Evolutionary conservation across 2,329 filamentous ascomycete species (phyloP).

Genomic region (Blastomyces parvus): DNA sequence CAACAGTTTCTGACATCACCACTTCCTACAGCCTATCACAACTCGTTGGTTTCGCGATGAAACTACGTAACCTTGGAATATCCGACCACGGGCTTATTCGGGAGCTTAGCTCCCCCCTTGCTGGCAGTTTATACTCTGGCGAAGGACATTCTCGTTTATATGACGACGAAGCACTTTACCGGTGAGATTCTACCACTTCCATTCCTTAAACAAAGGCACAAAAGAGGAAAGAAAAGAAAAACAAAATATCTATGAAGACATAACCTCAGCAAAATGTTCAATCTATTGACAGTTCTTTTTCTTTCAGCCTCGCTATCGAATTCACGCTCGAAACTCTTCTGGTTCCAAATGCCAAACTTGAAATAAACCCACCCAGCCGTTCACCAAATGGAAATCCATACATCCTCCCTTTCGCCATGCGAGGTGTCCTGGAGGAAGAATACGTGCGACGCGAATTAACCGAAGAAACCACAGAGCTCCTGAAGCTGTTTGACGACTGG

Average conservation of each 20-base stretch:
- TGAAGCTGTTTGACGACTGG: constrained; percentile 91
- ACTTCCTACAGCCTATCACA: constrained; percentile 56
- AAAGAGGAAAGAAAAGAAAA: constrained; percentile 13
- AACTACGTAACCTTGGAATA: constrained; percentile 84
- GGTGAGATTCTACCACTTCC: constrained; percentile 37
- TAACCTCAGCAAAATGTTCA: not conserved
- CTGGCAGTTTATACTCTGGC: constrained; percentile 81
- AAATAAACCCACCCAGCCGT: constrained; percentile 42
- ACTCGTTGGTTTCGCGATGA: constrained; percentile 84
- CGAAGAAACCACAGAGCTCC: constrained; percentile 64
- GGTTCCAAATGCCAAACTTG: constrained; percentile 41
- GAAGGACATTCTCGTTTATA: constrained; percentile 92
- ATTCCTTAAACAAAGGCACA: not conserved
- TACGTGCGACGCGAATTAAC: constrained; percentile 74
- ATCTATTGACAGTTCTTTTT: constrained; percentile 2
- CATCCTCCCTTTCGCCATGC: constrained; percentile 89
- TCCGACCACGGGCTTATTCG: constrained; percentile 88
- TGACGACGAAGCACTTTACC: constrained; percentile 78
- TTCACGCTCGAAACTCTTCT: constrained; percentile 63
- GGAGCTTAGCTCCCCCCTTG: constrained; percentile 78
- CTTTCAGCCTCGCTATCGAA: constrained; percentile 53
- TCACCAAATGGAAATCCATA: constrained; percentile 60
- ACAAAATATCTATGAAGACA: not conserved
- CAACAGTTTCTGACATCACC: not conserved
- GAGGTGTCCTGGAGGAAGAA: constrained; percentile 83